A percentile compares a stretch with the other conserved stretches of the same genome.
phyloP scores from a whole-genome alignment of 2,329 filamentous ascomycete genomes.

The Metarhizium album region DNA sequence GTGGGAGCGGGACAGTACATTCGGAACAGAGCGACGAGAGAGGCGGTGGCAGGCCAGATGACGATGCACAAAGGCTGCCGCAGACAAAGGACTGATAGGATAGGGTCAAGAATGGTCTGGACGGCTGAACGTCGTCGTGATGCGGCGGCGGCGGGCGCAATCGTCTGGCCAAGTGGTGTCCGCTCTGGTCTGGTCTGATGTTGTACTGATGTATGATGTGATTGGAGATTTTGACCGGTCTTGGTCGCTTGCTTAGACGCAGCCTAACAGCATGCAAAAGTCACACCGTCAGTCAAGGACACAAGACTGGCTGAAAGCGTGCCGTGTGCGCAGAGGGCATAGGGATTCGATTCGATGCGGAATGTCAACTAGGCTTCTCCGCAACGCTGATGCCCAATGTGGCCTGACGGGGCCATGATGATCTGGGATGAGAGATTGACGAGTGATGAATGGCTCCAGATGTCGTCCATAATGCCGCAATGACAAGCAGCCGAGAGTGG shows the following conservation, averaged over 20 bases:
- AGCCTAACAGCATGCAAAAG: background rate
- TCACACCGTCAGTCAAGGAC: background rate
- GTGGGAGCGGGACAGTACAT: conserved; percentile 2
- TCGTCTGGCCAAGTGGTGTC: no score
- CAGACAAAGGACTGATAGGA: background rate
- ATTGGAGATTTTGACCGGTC: background rate
- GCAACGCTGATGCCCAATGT: background rate
- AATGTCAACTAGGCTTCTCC: background rate
- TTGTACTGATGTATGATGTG: background rate
- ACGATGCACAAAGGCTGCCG: background rate
- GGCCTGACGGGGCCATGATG: background rate
- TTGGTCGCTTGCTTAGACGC: background rate
- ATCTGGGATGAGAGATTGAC: background rate
- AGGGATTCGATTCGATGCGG: background rate
- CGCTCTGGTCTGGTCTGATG: no score
- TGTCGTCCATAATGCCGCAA: background rate
- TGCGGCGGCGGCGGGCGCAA: background rate
- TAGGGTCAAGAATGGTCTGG: background rate
- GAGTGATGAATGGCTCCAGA: no score
- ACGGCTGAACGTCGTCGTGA: background rate
- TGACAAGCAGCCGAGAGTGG: no score
- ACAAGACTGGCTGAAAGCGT: no score
- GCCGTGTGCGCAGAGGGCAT: background rate
- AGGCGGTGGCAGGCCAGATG: background rate
- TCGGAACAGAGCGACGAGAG: background rate